Base-by-base conservation (phyloP, 768 basidiomycete species). In the Mycena vulgaris region DNA sequence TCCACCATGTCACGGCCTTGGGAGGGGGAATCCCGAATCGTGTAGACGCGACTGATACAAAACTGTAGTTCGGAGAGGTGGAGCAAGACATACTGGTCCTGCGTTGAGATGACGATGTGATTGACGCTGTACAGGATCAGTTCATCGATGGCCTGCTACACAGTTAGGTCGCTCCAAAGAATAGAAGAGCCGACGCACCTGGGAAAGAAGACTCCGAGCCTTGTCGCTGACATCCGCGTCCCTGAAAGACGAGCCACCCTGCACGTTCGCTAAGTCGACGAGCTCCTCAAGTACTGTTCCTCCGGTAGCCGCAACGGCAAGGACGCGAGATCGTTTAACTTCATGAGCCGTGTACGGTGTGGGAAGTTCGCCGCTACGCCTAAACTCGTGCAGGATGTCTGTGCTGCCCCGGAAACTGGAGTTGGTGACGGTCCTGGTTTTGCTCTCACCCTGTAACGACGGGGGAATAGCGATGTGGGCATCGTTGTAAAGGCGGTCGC, bases 1-100 rank as follows among this genome's bases (percentile, higher is more conserved):
- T 57, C 56, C 37, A 25, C 56, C 52, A 53, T 53, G 31, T 53
- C 52, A 53, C 52, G 52, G 19, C 8, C 39, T 57, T 57, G 56
- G 37, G 56, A 27, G 6, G 27, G 3, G 25, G 37, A 57, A 40
- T 25, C 37, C 5, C 1, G 56, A 17, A 40, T 57, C 13, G 39
- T 40, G 10, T 57, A 57, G n/a, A 57, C 23, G 17, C 39, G 37
- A 25, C 56, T 57, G 14, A 28, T 28, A 14, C 39, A 25, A 5
- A 57, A 40, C 39, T 57, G 56, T 37, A 13, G 37, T 27, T 19
- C 56, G 17, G 25, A 3, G 11, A 57, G 56, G 56, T 16, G 30
- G 23, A 57, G 56, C 6, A 57, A 25, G 56, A 42, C 56, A 42
- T 57, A 57, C 39, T 56, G 55, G 11, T 56, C 55, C 55, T n/a